Percentiles rank a stretch among this genome's conserved stretches.
phyloP scores from a whole-genome alignment of 2,329 filamentous ascomycete species.

The Didymella lethalis region DNA sequence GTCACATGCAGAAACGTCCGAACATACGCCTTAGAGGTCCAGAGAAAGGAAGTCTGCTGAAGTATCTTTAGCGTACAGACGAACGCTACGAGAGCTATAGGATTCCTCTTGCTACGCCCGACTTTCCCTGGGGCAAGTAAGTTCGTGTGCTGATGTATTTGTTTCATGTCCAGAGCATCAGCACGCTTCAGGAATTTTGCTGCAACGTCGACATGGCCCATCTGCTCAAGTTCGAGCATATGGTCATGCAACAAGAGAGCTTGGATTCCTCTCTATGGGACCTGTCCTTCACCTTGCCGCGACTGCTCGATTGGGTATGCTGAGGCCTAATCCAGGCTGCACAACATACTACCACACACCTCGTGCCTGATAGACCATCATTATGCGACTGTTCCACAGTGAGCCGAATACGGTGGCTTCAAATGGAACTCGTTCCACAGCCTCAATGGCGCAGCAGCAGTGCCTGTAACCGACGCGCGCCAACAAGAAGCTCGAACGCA shows the following conservation, averaged over 20 bases:
- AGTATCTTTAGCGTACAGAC: too few relatives aligned
- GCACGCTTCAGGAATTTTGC: neutral
- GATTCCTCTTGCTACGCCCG: too few relatives aligned
- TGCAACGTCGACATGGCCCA: neutral
- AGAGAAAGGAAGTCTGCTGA: too few relatives aligned
- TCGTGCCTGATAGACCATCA: constrained; percentile 24
- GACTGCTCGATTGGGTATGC: constrained; percentile 2
- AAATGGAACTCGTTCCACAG: constrained; percentile 20
- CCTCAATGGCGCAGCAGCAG: constrained; percentile 20
- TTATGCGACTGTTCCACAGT: constrained; percentile 19
- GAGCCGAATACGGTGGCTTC: constrained; percentile 30
- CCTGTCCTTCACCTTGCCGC: constrained; percentile 2
- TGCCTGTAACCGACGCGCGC: constrained; percentile 19
- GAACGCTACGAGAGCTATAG: too few relatives aligned
- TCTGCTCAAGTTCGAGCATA: neutral
- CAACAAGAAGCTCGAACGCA: constrained; percentile 27
- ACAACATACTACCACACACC: constrained; percentile 15
- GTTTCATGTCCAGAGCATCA: neutral
- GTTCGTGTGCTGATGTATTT: neutral
- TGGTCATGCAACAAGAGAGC: neutral
- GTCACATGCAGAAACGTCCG: too few relatives aligned
- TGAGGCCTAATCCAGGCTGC: constrained; percentile 22
- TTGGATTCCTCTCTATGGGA: neutral
- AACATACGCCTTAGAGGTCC: too few relatives aligned
- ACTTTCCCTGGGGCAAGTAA: too few relatives aligned